phyloP scores from a whole-genome alignment of 441 rosid species.

The Brassica hybrid region DNA sequence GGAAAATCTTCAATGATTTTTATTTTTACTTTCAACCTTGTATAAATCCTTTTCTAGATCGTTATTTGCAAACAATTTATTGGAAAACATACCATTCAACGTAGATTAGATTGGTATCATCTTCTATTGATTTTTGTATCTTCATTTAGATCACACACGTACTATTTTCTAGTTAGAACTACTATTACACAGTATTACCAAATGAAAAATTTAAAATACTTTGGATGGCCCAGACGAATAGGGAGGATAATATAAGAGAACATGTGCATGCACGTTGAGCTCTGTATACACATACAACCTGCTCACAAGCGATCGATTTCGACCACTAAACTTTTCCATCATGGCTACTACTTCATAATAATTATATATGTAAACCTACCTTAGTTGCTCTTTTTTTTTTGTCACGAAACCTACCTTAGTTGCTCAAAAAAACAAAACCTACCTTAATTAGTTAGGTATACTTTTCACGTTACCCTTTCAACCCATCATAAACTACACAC shows the following conservation, averaged over 20 bases:
- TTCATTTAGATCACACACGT: neutral
- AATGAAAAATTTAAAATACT: neutral
- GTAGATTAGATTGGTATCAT: neutral
- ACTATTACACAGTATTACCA: neutral
- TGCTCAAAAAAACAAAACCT: no score
- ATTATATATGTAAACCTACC: conserved; percentile 7
- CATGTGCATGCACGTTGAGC: conserved; percentile 43
- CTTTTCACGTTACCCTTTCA: conserved; percentile 39
- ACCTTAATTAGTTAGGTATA: conserved; percentile 35
- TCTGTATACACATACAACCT: conserved; percentile 32
- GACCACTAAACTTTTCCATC: conserved; percentile 30
- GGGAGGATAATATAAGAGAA: conserved; percentile 19
- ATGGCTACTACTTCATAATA: neutral
- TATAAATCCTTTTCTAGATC: neutral
- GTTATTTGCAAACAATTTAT: neutral
- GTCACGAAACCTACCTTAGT: no score
- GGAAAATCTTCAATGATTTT: no score
- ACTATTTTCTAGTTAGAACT: no score
- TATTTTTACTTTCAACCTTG: neutral
- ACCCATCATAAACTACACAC: conserved; percentile 3
- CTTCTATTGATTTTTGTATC: neutral
- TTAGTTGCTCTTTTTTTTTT: no score
- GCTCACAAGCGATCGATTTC: neutral
- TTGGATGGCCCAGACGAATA: neutral
- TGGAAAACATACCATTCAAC: neutral